These are phyloP conservation scores for Chlamydomonas incerta DNA, from an alignment of 139 green algal species.

Conservation along the genomic window DNA sequence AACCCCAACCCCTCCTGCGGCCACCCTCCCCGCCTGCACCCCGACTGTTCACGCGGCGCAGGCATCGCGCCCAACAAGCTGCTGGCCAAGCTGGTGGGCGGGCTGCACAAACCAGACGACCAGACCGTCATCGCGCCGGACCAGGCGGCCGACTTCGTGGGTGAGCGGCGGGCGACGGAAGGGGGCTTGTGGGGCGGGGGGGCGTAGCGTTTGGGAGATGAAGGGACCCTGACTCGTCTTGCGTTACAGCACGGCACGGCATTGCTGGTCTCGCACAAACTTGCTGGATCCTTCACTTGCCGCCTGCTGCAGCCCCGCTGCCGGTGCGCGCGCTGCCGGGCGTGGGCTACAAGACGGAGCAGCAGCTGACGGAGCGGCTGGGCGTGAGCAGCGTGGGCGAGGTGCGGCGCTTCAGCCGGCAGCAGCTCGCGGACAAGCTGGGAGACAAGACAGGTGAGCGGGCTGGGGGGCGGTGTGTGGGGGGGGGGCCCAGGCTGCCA, in stretches of 20 bases:
- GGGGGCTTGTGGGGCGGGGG: too few species aligned
- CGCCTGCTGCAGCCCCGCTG: slow-evolving; percentile 52
- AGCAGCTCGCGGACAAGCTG: slow-evolving; percentile 55
- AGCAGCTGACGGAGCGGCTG: slow-evolving; percentile 45
- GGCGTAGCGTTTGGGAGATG: too few species aligned
- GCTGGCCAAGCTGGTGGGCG: slow-evolving; percentile 84
- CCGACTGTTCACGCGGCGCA: too few species aligned
- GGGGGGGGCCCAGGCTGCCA: too few species aligned
- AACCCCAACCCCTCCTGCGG: too few species aligned
- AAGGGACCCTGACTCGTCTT: too few species aligned
- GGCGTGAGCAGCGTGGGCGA: slow-evolving; percentile 62
- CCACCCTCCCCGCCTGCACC: too few species aligned
- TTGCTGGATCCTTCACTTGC: too few species aligned
- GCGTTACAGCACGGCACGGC: too few species aligned
- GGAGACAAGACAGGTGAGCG: slow-evolving; percentile 54
- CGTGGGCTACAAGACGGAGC: slow-evolving; percentile 70
- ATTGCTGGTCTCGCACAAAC: too few species aligned
- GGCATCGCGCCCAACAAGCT: slow-evolving; percentile 80
- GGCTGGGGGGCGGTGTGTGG: not conserved
- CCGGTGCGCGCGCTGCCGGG: slow-evolving; percentile 65
- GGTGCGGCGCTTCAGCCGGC: slow-evolving; percentile 42
- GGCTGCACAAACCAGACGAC: slow-evolving; percentile 89
- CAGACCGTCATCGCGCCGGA: slow-evolving; percentile 77
- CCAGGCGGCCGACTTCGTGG: slow-evolving; percentile 55
- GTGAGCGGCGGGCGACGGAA: too few species aligned